Conservation (phyloP, 106 monocot genomes). For the Xerophyta viscosa region DNA sequence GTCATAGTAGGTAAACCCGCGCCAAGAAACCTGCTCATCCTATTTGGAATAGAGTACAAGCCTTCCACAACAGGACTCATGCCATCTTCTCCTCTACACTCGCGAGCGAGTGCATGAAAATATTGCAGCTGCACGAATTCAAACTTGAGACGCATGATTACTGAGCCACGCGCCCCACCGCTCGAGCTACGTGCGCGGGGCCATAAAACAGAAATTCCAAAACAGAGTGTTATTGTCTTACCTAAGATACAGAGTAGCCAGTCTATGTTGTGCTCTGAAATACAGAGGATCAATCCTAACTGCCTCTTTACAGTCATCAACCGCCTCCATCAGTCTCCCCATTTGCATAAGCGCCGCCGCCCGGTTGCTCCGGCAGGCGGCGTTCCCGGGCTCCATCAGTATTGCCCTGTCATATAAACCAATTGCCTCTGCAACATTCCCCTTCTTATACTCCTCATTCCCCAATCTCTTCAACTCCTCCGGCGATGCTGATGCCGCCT, state of each 20-base stretch:
- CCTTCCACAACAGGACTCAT: no score
- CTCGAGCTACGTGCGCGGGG: no score
- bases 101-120: no score
- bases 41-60: no score
- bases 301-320: conserved; percentile 39
- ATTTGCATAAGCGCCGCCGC: conserved; percentile 41
- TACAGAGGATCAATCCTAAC: conserved; percentile 39
- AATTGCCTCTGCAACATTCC: conserved; percentile 43
- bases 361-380: conserved; percentile 50
- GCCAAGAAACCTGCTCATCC: no score
- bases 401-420: conserved; percentile 42
- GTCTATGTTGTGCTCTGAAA: conserved; percentile 35
- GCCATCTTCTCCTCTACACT: no score
- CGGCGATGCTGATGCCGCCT: conserved; percentile 3
- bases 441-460: conserved; percentile 50
- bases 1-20: no score
- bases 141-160: no score
- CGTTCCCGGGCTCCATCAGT: conserved; percentile 22
- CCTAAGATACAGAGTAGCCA: conserved; percentile 55
- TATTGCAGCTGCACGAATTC: no score
- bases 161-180: no score
- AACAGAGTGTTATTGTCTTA: conserved; percentile 2
- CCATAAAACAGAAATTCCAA: no score
- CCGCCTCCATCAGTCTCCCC: conserved; percentile 51
- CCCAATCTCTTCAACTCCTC: conserved; percentile 63